phyloP scores from a whole-genome alignment of 1,284 basidiomycete genomes.

The Trichosporon sp. region DNA sequence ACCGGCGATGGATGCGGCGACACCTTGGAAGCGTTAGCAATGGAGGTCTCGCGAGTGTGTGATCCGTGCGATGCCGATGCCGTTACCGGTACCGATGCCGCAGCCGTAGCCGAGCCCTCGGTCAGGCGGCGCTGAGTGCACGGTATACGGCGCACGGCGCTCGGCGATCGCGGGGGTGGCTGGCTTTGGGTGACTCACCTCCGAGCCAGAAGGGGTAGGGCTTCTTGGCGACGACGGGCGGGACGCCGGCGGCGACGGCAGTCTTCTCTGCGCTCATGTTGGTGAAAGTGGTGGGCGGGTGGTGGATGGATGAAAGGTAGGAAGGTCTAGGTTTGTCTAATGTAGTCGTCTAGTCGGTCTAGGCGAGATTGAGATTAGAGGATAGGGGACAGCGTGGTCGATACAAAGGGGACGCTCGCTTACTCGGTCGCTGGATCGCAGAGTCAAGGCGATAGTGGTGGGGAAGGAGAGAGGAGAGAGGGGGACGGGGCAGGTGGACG shows the following conservation, averaged over 20 bases:
- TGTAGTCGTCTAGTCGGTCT: too few species aligned
- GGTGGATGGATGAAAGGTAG: background rate
- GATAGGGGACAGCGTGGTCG: background rate
- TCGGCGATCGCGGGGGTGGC: too few species aligned
- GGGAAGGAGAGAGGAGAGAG: background rate
- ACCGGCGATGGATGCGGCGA: constrained; percentile 73
- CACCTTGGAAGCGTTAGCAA: constrained; percentile 51
- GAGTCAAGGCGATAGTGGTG: background rate
- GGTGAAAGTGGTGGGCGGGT: background rate
- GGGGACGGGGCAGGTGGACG: background rate
- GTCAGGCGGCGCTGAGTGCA: background rate
- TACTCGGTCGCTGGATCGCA: background rate
- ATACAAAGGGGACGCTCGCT: background rate
- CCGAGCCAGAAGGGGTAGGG: constrained; percentile 78
- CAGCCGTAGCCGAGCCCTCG: too few species aligned
- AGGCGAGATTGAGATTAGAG: background rate
- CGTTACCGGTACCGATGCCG: too few species aligned
- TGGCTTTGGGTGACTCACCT: constrained; percentile 50
- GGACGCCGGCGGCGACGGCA: background rate
- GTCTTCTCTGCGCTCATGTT: constrained; percentile 1
- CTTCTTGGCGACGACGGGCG: constrained; percentile 33
- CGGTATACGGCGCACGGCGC: background rate
- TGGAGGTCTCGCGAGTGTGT: too few species aligned
- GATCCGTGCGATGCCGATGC: background rate
- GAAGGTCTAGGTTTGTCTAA: background rate